Base-by-base conservation (phyloP, 495 filamentous ascomycete genomes). In the Daldinia childiae region DNA sequence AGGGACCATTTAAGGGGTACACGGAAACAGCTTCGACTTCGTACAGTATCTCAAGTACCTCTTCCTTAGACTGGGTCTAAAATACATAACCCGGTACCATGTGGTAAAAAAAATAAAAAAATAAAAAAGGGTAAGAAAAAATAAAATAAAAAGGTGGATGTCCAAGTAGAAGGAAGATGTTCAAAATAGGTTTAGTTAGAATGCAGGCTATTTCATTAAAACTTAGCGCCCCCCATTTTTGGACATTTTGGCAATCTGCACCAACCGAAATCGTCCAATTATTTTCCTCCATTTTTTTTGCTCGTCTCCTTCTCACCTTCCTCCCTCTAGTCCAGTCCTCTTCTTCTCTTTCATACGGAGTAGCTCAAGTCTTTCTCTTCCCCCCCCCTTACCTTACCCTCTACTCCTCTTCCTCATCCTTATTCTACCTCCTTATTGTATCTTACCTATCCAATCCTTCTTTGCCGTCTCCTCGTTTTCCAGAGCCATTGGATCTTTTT, bases 361-460 rank as follows among this genome's bases (percentile, higher is more conserved):
- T 74, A 64, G 51, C 69, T 62, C 68, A 73, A 57, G 17, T 32
- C 29, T 71, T 72, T 73, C 65, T 73, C 71, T 61, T 63, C 68
- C 62, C 62, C 61, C 56, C 57, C 62, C 66, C 62, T 26, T 52
- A 36, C 39, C 64, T 36, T 58, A 65, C 69, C 74, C 72, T 77
- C 54, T 73, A 68, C 68, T 76, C 62, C 71, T 75, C 61, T 72
- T 70, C 62, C 69, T 64, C 64, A 67, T 71, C 68, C 72, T 72
- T 74, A 78, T 76, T 68, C 68, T 73, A 75, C 68, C 73, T 77
- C 67, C 57, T 74, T 74, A 66, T 76, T 77, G 71, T 76, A 76
- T 77, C 78, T 78, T 73, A 72, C 78, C 73, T 72, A 72, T 76
- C 75, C 64, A 75, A 65, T 65, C 72, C 66, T 77, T 72, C 70